These are phyloP conservation scores for Euphorbia tirucalli DNA, from an alignment of 345 rosid genomes.

Conservation along the genomic window DNA sequence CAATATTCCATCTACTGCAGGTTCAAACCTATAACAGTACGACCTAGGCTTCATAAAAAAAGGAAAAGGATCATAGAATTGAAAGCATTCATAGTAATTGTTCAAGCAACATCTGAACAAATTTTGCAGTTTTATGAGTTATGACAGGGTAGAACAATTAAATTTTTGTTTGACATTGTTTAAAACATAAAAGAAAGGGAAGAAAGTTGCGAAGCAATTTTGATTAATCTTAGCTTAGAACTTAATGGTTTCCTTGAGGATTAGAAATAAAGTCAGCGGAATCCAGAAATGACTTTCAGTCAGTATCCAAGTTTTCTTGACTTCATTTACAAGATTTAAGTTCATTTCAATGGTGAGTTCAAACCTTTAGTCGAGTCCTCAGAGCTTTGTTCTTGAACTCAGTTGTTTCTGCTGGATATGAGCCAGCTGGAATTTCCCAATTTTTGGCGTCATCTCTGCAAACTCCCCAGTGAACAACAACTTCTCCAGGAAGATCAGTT, in stretches of 20 bases:
- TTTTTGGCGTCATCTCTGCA: constrained; percentile 66
- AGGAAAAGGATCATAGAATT: not conserved
- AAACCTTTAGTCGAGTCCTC: constrained; percentile 75
- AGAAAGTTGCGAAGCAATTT: not conserved
- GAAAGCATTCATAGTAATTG: not conserved
- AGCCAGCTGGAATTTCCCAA: constrained; percentile 83
- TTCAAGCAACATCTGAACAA: not conserved
- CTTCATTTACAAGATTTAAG: not conserved
- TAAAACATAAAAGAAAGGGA: not conserved
- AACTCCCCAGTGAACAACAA: constrained; percentile 95
- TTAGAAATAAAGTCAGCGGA: not conserved
- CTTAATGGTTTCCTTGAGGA: not conserved
- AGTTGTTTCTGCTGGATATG: constrained; percentile 72
- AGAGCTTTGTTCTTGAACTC: constrained; percentile 79
- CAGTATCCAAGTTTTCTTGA: constrained; percentile 3
- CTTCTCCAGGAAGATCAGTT: constrained; percentile 82
- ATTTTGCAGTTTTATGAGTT: not conserved
- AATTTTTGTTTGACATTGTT: not conserved
- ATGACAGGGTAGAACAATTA: not conserved
- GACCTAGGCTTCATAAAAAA: not conserved
- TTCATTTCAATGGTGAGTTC: constrained; percentile 5
- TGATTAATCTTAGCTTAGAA: not conserved
- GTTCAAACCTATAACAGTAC: not conserved
- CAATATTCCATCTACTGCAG: not conserved
- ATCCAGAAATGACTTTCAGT: not conserved